Base-by-base conservation (phyloP, 2,329 filamentous ascomycete genomes). In the Aspergillus phoenicis region DNA sequence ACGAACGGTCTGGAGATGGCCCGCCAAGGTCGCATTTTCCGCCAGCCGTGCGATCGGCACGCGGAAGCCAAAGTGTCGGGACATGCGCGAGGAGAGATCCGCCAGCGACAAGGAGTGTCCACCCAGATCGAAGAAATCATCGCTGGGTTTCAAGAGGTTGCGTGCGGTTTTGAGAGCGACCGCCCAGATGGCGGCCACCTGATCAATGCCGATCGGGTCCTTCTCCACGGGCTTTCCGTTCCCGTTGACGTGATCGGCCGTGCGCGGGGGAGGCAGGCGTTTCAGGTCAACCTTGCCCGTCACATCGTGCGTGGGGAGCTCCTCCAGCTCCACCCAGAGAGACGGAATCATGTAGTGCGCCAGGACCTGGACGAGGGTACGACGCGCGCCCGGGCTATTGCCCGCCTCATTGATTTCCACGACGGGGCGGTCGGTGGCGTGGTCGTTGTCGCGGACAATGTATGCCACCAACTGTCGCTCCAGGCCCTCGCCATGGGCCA, bases 281-380 rank as follows among this genome's bases (percentile, higher is more conserved):
- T 91, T 91, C 59, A 90, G 80, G 68, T 94, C 89, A 20, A 88
- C 86, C 77, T 94, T 94, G 20, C 91, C 91, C 13, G 90, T 93
- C 1, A 94, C 91, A 53, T 86, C 87, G 67, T 92, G 88, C 0
- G 90, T 93, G 0, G 91, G 91, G 5, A 94, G 77, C 62, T 84
- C 83, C 2, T 89, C 84, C 33, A 93, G 76, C 69, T 89, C 85
- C 39, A 93, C 87, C 91, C 91, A 94, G 3, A 93, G 75, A 0
- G 89, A 83, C 0, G 91, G 91, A 57, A 94, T 89, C 91, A 94
- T 93, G 75, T 94, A 94, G 63, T 91, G 89, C 1, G 91, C 91
- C 30, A 94, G 82, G 64, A 87, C 86, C 15, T 84, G 79, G 1
- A 87, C 83, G 2, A 94, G 81, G 15, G 84, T 83, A 58, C 87